Conservation (phyloP, 495 filamentous ascomycete species). For the Aspergillus incahuasiensis region DNA sequence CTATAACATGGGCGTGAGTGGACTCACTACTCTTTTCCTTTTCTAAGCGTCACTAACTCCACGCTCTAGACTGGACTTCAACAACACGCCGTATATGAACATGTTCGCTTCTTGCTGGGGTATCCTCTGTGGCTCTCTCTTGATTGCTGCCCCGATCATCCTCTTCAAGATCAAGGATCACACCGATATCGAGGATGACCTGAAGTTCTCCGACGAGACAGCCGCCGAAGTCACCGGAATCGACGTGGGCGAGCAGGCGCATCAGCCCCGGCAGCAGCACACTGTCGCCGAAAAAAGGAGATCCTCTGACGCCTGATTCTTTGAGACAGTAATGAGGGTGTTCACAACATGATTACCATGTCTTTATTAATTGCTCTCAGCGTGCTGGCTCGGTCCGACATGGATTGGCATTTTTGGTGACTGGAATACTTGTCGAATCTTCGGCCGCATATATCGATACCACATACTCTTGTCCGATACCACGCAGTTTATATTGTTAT, state of each 20-base stretch:
- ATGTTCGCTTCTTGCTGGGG: constrained; percentile 66
- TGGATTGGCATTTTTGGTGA: not conserved
- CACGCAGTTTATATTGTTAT: not conserved
- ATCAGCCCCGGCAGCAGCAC: constrained; percentile 10
- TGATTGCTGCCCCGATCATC: constrained; percentile 76
- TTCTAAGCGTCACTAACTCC: not conserved
- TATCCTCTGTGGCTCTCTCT: constrained; percentile 63
- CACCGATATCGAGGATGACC: constrained; percentile 66
- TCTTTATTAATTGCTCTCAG: not conserved
- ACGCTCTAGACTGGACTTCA: constrained; percentile 52
- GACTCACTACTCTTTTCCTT: not conserved
- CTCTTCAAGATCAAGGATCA: constrained; percentile 73
- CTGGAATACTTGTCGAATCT: not conserved
- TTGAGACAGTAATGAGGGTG: constrained; percentile 3
- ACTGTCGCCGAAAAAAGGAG: constrained; percentile 14
- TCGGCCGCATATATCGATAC: not conserved
- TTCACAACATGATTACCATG: constrained; percentile 7
- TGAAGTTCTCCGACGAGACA: constrained; percentile 81
- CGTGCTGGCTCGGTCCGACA: not conserved
- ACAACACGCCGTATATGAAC: constrained; percentile 57
- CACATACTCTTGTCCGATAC: not conserved
- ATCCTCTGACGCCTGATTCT: not conserved
- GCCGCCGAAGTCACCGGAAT: constrained; percentile 25
- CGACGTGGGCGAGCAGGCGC: constrained; percentile 14
- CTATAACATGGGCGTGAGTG: constrained; percentile 71